phyloP scores from a whole-genome alignment of 2,329 filamentous ascomycete genomes.

The Aspergillus terreus region DNA sequence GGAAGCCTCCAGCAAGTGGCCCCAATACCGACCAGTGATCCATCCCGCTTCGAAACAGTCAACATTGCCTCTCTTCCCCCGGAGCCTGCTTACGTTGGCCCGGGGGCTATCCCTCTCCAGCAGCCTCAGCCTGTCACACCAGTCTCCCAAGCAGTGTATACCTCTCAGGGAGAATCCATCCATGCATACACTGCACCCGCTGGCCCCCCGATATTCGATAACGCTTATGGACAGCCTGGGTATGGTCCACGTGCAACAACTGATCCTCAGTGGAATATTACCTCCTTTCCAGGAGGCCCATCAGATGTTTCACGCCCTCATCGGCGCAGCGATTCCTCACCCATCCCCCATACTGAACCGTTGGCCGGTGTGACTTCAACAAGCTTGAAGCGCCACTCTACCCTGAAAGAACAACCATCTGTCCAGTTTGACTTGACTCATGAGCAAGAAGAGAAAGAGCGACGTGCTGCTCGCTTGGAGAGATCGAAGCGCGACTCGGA shows the following conservation, averaged over 20 bases:
- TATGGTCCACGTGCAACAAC: constrained; percentile 11
- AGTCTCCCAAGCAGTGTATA: constrained; percentile 66
- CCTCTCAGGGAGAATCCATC: constrained; percentile 38
- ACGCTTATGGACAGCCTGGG: constrained; percentile 16
- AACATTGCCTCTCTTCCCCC: constrained; percentile 21
- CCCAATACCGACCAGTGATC: constrained; percentile 64
- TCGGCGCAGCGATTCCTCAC: constrained; percentile 47
- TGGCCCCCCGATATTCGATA: constrained; percentile 24
- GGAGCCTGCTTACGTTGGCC: constrained; percentile 40
- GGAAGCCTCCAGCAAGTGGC: constrained; percentile 57
- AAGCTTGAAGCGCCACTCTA: constrained; percentile 30
- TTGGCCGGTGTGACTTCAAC: constrained; percentile 18
- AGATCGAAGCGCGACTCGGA: constrained; percentile 19
- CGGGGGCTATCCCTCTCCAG: constrained; percentile 67
- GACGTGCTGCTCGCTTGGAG: constrained; percentile 26
- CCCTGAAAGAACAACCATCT: constrained; percentile 39
- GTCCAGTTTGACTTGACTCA: constrained; percentile 58
- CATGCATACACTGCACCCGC: constrained; percentile 41
- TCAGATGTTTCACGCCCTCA: constrained; percentile 10
- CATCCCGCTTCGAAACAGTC: constrained; percentile 57
- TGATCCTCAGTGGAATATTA: constrained; percentile 12
- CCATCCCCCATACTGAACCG: constrained; percentile 35
- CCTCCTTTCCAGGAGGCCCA: constrained; percentile 8
- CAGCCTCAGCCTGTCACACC: constrained; percentile 78
- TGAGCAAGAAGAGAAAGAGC: constrained; percentile 52